Evolutionary conservation across 2,329 filamentous ascomycete genomes (phyloP), one percentile per base, ranked within the genome.

Genomic region (Mariannaea sp.): DNA sequence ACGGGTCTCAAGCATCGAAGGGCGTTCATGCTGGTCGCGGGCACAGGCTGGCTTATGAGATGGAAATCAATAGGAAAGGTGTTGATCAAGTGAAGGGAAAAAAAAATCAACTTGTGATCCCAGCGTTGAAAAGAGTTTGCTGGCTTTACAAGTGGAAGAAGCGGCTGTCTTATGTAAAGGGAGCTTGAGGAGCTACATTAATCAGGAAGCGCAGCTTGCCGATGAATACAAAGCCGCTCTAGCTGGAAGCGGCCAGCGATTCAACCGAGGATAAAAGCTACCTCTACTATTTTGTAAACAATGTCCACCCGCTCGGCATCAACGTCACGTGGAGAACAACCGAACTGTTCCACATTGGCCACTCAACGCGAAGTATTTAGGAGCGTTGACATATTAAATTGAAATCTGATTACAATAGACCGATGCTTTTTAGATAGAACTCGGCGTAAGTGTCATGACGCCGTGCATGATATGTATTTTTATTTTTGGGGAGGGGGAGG

Each of bases 1-100:
- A 83, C 72, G 39, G 89, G 81, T 69, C 83, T 80, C 66, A 88
- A 72, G 62, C 77, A 80, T 64, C 83, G 80, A 53, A 86, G 71
- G 35, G 78, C 68, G 65, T 81, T 82, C 80, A 81, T 81, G 49
- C 45, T 65, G 46, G 48, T 69, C 63, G 56, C 41, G 49, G 22
- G 39, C 38, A 14, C 8, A 10, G 24, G 38, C 3, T 22, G 24
- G 20, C 26, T 12, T 29, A 12, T 29, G 19, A 47, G 9, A 5
- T 16, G 13, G 16, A n/a, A 22, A 19, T 33, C 29, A 41, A 14
- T 39, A 39, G 5, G 20, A 26, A 33, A 8, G 13, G 30, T 33
- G 29, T 30, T 24, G 22, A 24, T 5, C 5, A 24, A 24, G 22
- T 24, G 22, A 24, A 24, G 22, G 22, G 22, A 24, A 5, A 8